These are phyloP conservation scores for Cicer bijugum DNA, from an alignment of 306 rosid genomes.

Conservation along the genomic window DNA sequence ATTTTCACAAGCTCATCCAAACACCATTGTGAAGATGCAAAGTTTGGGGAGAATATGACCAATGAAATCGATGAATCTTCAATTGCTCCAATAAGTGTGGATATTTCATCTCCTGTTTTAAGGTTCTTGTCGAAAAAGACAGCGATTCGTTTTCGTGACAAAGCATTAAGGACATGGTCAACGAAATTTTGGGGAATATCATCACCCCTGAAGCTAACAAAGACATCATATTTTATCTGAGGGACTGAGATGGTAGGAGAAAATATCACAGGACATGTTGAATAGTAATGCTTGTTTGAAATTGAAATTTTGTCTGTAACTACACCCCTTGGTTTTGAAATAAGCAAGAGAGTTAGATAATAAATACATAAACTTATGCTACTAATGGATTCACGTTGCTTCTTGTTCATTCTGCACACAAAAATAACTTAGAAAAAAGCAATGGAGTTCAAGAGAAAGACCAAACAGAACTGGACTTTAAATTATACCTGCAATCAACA, in stretches of 20 bases:
- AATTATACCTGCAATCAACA: neutral
- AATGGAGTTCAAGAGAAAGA: neutral
- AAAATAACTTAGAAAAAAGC: neutral
- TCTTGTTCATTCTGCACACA: neutral
- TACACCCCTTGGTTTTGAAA: neutral
- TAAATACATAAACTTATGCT: neutral
- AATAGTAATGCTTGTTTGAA: neutral
- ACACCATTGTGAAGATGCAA: slow-evolving; percentile 41
- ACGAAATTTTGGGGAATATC: slow-evolving; percentile 24
- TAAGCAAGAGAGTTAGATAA: neutral
- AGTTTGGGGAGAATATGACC: slow-evolving; percentile 31
- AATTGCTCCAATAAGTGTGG: slow-evolving; percentile 23
- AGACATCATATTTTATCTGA: slow-evolving; percentile 30
- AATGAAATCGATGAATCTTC: slow-evolving; percentile 25
- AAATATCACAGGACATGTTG: neutral
- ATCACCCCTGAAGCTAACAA: slow-evolving; percentile 36
- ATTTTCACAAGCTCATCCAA: slow-evolving; percentile 40
- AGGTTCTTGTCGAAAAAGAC: neutral
- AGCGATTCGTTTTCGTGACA: neutral
- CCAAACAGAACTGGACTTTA: neutral
- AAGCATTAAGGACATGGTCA: slow-evolving; percentile 11
- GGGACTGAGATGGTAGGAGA: neutral
- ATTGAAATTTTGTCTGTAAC: neutral
- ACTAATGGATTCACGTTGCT: neutral
- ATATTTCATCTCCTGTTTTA: neutral